Percentiles rank a stretch among this genome's conserved stretches.
Evolutionary conservation across 2,329 filamentous ascomycete genomes (phyloP).

Genomic region (Acrodontium crateriforme): DNA sequence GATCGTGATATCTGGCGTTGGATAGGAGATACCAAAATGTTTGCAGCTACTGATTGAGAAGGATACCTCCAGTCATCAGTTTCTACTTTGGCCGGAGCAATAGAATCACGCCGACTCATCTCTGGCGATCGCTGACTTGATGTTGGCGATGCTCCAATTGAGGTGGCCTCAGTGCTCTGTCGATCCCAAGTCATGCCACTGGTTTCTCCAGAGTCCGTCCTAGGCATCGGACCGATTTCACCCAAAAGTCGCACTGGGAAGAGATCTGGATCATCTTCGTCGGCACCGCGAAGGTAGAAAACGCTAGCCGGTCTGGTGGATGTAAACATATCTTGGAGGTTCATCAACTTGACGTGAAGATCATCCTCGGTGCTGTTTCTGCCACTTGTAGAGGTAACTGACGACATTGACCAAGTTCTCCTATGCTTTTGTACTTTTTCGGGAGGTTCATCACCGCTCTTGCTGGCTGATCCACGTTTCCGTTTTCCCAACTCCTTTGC

Average conservation of each 20-base stretch:
- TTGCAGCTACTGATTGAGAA: slow-evolving; percentile 36
- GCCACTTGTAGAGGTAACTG: slow-evolving; percentile 35
- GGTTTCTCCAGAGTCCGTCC: slow-evolving; percentile 33
- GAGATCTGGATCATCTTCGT: slow-evolving; percentile 65
- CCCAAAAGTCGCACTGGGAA: slow-evolving; percentile 62
- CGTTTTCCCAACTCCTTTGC: slow-evolving; percentile 47
- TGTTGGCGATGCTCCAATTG: slow-evolving; percentile 39
- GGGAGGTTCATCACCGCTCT: slow-evolving; percentile 41
- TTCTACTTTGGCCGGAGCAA: slow-evolving; percentile 29
- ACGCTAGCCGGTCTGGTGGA: slow-evolving; percentile 68
- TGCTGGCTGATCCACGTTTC: slow-evolving; percentile 39
- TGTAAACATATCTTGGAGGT: slow-evolving; percentile 76
- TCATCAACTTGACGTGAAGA: slow-evolving; percentile 62
- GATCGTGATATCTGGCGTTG: no score
- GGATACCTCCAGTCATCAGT: slow-evolving; percentile 27
- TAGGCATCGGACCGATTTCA: slow-evolving; percentile 43
- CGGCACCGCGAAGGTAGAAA: slow-evolving; percentile 62
- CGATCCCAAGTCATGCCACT: slow-evolving; percentile 33
- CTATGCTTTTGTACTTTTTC: slow-evolving; percentile 87
- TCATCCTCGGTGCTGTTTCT: slow-evolving; percentile 48
- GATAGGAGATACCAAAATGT: slow-evolving; percentile 32
- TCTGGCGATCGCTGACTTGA: slow-evolving; percentile 34
- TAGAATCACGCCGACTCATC: slow-evolving; percentile 25
- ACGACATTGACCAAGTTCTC: slow-evolving; percentile 89
- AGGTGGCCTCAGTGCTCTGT: slow-evolving; percentile 35